Base-by-base conservation (phyloP, 495 filamentous ascomycete species). In the Hyaloscypha finlandica region DNA sequence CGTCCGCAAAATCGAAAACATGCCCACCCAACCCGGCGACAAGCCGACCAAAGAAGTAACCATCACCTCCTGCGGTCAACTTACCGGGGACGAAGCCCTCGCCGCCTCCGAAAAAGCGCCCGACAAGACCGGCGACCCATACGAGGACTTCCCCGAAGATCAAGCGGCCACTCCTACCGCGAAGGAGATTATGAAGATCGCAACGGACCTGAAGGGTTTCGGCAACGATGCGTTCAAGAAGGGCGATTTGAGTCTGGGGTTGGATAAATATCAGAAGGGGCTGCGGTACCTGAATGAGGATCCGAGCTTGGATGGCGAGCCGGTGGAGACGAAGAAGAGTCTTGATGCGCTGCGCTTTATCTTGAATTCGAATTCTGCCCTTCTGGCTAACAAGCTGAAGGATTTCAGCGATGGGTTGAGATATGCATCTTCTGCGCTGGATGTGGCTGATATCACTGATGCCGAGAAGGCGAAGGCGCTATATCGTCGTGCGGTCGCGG, bases 191-290 rank as follows among this genome's bases (percentile, higher is more conserved):
- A 83, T 90, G 63, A 85, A 89, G 76, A 92, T 99, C 69, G 92
- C 92, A 3, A 80, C 83, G n/a, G 90, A 91, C 70, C 86, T 97
- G 71, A 99, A 99, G 81, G 91, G 90, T 22, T 94, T 90, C 71
- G 94, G 94, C 61, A 97, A 96, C 81, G 86, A 85, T 69, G 94
- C 93, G 0, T 98, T 97, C 85, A 97, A 97, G 84, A 39, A 75
- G 20, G 85, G 85, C 30, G 84, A 97, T 71, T 74, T 90, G 37
- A 74, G 80, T 42, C 80, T 91, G 29, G 94, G 89, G 12, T 81
- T 98, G 30, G 91, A 91, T 52, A 99, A 99, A 81, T 99, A 99
- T 81, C 91, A 96, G 78, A 99, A 99, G 81, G 94, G 86, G n/a
- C 78, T 99, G 63, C 90, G 95, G 68, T 99, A 98, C 74, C 79